These are phyloP conservation scores for Tilletia setariae DNA, from an alignment of 1,284 basidiomycete species.

Conservation along the genomic window DNA sequence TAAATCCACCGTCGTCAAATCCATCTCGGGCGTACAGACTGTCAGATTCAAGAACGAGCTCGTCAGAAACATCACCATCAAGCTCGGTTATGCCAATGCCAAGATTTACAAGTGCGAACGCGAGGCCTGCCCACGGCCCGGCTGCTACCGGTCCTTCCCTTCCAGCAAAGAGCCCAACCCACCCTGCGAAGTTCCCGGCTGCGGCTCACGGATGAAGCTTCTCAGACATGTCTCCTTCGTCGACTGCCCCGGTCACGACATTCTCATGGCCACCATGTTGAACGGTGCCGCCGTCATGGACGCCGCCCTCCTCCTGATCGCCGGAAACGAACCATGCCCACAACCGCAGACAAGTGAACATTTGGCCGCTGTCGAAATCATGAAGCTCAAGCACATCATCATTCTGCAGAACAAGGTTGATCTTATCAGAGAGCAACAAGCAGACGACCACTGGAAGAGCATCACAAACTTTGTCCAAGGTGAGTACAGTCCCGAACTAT, in stretches of 20 bases:
- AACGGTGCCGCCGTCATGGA: constrained; percentile 99
- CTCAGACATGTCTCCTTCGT: constrained; percentile 79
- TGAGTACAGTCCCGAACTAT: constrained; percentile 3
- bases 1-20: constrained; percentile 98
- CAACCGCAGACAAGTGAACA: constrained; percentile 99
- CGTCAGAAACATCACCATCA: constrained; percentile 91
- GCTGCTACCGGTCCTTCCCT: constrained; percentile 88
- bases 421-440: constrained; percentile 50
- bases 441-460: constrained; percentile 53
- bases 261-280: constrained; percentile 98
- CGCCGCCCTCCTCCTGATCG: constrained; percentile 88
- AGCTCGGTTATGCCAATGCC: constrained; percentile 95
- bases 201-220: constrained; percentile 83
- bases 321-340: constrained; percentile 96
- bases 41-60: constrained; percentile 96
- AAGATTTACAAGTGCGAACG: constrained; percentile 99
- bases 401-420: constrained; percentile 70
- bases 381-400: constrained; percentile 97
- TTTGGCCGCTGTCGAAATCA: constrained; percentile 96
- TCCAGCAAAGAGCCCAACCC: constrained; percentile 92
- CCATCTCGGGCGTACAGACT: constrained; percentile 98
- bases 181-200: constrained; percentile 87
- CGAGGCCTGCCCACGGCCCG: constrained; percentile 83
- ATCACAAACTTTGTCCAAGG: constrained; percentile 52
- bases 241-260: constrained; percentile 63